Evolutionary conservation across 257 asterid species (phyloP), one percentile per base, ranked within the genome.

Genomic region (Anisodus acutangulus): DNA sequence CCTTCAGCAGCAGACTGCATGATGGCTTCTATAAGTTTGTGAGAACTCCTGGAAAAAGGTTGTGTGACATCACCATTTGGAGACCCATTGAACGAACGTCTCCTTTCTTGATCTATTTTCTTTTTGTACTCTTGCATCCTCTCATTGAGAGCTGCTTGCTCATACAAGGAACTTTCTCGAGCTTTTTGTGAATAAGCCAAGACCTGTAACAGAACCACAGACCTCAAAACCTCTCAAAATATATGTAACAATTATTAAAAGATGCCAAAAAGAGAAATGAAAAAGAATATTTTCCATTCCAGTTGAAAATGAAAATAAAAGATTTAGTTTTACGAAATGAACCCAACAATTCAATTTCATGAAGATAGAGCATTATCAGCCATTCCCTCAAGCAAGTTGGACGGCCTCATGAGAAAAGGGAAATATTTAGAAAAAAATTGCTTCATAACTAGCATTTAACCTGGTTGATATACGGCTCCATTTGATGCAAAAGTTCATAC

Each of bases 401-500:
- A 72, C 19, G 80, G 63, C 47, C 9, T 51, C 81, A 51, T 13
- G 63, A 8, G 15, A 12, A 12, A 51, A 51, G 63, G 78, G 78
- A 12, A 55, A 66, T 15, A 53, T 53, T 53, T 15, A 15, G 31
- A 78, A 53, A 53, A 22, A 78, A 78, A 15, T 9, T 53, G 45
- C 39, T 78, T 53, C 64, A 78, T 26, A 43, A 86, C 45, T 78
- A 72, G 66, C 26, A 53, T 78, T 47, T 76, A 11, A 95, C 99
- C 98, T 96, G 98, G 84, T 90, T 93, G 82, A 96, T 92, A 87
- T 88, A 92, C 70, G 99, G 99, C 88, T 96, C 98, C 99, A 96
- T 94, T 89, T 92, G 98, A 86, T 89, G 94, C 91, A 96, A 85
- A 53, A 96, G 91, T 90, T 96, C 98, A 54, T 93, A 96, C 19